Base-by-base conservation (phyloP, 805 yeast genomes). In the Ascoidea asiatica region DNA sequence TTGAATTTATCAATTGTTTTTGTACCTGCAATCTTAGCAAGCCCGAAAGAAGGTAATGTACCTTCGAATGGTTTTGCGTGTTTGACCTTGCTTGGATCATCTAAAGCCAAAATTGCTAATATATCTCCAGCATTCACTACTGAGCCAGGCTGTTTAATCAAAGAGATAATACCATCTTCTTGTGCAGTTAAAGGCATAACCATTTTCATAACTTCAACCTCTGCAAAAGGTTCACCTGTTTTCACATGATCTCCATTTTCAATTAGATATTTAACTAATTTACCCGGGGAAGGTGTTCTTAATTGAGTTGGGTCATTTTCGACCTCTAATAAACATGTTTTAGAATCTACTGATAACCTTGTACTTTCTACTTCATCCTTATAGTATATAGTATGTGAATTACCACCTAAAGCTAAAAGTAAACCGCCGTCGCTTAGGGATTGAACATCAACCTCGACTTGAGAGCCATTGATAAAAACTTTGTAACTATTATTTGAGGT, bases 171-270 rank as follows among this genome's bases (percentile, higher is more conserved):
- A 73, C 99, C 99, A 56, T 84, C 82, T 63, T 90, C 98, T 63
- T 80, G 86, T 19, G 97, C 90, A 57, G 89, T 69, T 56, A 92
- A 73, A 43, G 98, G 97, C 97, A 92, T 92, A 65, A 89, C 88
- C 98, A 92, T 92, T 66, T 92, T 92, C 99, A 92, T 92, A 53
- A 92, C 98, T 68, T 92, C 99, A 46, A 92, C 96, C 68, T 92
- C 98, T 38, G 98, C 98, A 58, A 77, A 94, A 40, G 97, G 80
- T 66, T 90, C 95, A 49, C 97, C 97, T 48, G 92, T 79, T 43
- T 64, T 66, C 55, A 92, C 75, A 58, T 90, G 97, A 51, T 90
- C 98, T 53, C 98, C 98, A 55, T 81, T 82, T 59, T 94, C 97
- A 49, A 92, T 95, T 53, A 92, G 70, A 61, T 79, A 92, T 61